Evolutionary conservation across 352 stramenopile species (phyloP), one percentile per base, ranked within the genome.

Genomic region (Bremia lactucae): DNA sequence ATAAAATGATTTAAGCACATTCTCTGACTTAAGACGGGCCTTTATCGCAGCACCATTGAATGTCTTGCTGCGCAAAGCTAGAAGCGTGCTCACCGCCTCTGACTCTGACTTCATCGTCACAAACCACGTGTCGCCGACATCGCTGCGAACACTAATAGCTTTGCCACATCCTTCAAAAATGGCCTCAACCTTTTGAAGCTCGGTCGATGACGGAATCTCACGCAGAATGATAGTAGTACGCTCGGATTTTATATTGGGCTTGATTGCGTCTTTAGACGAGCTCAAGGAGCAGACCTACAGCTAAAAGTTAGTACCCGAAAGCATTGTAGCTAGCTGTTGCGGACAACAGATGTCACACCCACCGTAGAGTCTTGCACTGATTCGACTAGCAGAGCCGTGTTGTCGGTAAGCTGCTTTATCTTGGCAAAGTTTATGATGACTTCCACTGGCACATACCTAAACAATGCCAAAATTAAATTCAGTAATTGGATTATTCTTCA

Each of bases 91-190:
- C 4, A 94, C 76, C 5, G 87, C 87, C 14, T 87, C 84, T 6
- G 90, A 70, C 42, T 96, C 87, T n/a, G 74, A 83, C 31, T 68
- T 69, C 69, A 95, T 87, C 11, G 72, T 87, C 33, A 96, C 83
- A 46, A 96, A 96, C 87, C 87, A 96, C 51, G 87, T 96, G 70
- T 96, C 86, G 8, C 85, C 87, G 16, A 96, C 83, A 53, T 96
- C 87, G 57, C 86, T 95, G 34, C 85, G 78, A 26, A 96, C 76
- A 46, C 53, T 85, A n/a, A 62, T 65, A 49, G 89, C 79, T 14
- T 74, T 53, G 14, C 75, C 81, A 46, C 77, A 84, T 22, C 62
- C 80, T 0, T 77, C 55, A 38, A 96, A 96, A 44, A 96, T 80
- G 31, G 83, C 84, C 33, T 86, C 64, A 3, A 96, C 83, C 18